These are phyloP conservation scores for Parathielavia appendiculata DNA, from an alignment of 495 filamentous ascomycete genomes.

Conservation along the genomic window DNA sequence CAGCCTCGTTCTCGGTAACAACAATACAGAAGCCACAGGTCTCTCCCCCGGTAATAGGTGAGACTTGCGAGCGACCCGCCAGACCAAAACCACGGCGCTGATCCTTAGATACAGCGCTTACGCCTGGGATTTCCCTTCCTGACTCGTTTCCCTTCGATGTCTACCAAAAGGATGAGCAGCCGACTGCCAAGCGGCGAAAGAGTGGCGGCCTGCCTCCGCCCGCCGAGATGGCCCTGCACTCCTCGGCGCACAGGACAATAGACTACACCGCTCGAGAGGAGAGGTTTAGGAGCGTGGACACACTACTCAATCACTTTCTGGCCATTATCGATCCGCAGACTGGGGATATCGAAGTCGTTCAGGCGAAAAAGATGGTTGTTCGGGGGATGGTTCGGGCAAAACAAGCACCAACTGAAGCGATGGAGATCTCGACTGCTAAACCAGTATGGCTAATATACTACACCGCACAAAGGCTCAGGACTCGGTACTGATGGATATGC, in stretches of 20 bases:
- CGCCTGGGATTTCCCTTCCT: slow-evolving; percentile 60
- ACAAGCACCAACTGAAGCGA: slow-evolving; percentile 39
- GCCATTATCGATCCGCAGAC: slow-evolving; percentile 75
- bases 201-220: slow-evolving; percentile 42
- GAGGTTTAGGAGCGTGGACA: slow-evolving; percentile 53
- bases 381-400: slow-evolving; percentile 57
- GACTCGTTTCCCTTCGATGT: slow-evolving; percentile 54
- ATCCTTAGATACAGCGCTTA: slow-evolving; percentile 48
- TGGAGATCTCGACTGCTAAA: slow-evolving; percentile 31
- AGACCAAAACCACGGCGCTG: background rate
- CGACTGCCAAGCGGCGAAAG: slow-evolving; percentile 38
- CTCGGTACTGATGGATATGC: slow-evolving; percentile 27
- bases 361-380: slow-evolving; percentile 70
- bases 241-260: slow-evolving; percentile 66
- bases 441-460: slow-evolving; percentile 35
- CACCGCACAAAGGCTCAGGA: background rate
- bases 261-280: slow-evolving; percentile 80
- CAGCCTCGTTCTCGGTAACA: slow-evolving; percentile 48
- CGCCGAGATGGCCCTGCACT: slow-evolving; percentile 67
- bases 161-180: slow-evolving; percentile 53
- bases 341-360: slow-evolving; percentile 65
- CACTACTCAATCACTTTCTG: slow-evolving; percentile 75
- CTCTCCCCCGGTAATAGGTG: slow-evolving; percentile 64
- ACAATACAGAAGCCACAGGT: slow-evolving; percentile 53
- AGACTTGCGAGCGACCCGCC: slow-evolving; percentile 6